phyloP scores from a whole-genome alignment of 2,329 filamentous ascomycete species.

The Thermomyces lanuginosus region DNA sequence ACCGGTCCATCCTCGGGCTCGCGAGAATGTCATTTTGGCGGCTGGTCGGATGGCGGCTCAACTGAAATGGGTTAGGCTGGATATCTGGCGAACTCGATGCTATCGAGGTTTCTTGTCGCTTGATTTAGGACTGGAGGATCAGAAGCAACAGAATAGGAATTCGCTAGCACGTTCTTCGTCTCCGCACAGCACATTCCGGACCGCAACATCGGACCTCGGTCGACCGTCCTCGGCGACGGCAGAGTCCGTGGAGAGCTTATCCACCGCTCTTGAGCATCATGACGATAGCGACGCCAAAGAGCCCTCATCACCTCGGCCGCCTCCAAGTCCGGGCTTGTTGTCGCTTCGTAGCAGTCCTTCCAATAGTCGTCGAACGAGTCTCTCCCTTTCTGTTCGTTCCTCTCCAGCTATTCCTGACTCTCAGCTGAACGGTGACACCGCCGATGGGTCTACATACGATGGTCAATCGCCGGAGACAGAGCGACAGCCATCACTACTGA shows the following conservation, averaged over 20 bases:
- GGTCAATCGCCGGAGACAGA: conserved; percentile 14
- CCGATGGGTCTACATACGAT: conserved; percentile 10
- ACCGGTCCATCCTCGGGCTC: conserved; percentile 76
- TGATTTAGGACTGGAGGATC: conserved; percentile 65
- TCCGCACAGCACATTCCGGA: no score
- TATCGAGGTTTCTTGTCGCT: conserved; percentile 74
- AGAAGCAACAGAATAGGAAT: conserved; percentile 3
- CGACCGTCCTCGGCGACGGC: conserved; percentile 5
- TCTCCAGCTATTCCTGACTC: conserved; percentile 18
- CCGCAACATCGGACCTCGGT: conserved; percentile 7
- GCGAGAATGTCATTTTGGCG: conserved; percentile 70
- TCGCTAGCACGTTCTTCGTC: no score
- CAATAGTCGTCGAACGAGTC: conserved; percentile 17
- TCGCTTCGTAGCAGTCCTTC: conserved; percentile 11
- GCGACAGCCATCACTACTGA: conserved; percentile 24
- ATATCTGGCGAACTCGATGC: conserved; percentile 82
- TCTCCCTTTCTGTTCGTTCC: conserved; percentile 17
- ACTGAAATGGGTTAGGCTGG: conserved; percentile 83
- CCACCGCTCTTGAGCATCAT: conserved; percentile 11
- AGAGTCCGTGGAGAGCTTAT: conserved; percentile 11
- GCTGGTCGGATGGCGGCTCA: conserved; percentile 74
- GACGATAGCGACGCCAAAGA: conserved; percentile 9
- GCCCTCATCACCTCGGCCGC: conserved; percentile 7
- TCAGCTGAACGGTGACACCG: conserved; percentile 4
- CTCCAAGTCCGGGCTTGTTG: conserved; percentile 9